These are phyloP conservation scores for Nakaseomyces kungkrabaensis DNA, from an alignment of 1,139 yeast species.

Conservation along the genomic window DNA sequence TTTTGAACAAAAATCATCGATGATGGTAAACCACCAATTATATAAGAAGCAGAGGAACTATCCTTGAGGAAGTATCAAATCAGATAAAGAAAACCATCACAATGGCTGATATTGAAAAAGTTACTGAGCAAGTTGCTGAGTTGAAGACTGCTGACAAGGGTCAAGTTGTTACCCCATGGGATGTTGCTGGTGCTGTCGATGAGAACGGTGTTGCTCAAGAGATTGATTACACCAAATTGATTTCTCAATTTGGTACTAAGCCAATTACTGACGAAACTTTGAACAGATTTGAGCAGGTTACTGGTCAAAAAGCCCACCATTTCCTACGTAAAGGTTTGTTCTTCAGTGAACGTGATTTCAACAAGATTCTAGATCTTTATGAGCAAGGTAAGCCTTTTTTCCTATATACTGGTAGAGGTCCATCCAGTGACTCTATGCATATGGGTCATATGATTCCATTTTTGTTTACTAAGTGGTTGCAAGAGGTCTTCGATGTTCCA, in stretches of 20 bases:
- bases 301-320: conserved; percentile 92
- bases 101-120: conserved; percentile 9
- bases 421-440: conserved; percentile 91
- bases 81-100: neutral
- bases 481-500: conserved; percentile 96
- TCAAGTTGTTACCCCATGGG: conserved; percentile 93
- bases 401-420: conserved; percentile 96
- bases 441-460: conserved; percentile 97
- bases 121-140: conserved; percentile 13
- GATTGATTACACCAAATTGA: conserved; percentile 83
- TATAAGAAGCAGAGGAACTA: no score
- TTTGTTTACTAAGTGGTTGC: conserved; percentile 93
- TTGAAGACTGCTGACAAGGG: conserved; percentile 31
- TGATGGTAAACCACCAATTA: no score
- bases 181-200: conserved; percentile 96
- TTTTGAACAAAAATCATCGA: neutral
- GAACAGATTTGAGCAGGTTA: conserved; percentile 62
- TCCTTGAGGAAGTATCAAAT: neutral
- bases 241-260: conserved; percentile 79
- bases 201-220: conserved; percentile 75
- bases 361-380: conserved; percentile 69
- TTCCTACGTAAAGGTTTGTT: conserved; percentile 85
- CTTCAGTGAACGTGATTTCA: conserved; percentile 86
- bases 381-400: conserved; percentile 95
- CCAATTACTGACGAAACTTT: conserved; percentile 62